Evolutionary conservation across 192 early-diverging fungal species (phyloP).

Genomic region (Backusella tarrabulga): DNA sequence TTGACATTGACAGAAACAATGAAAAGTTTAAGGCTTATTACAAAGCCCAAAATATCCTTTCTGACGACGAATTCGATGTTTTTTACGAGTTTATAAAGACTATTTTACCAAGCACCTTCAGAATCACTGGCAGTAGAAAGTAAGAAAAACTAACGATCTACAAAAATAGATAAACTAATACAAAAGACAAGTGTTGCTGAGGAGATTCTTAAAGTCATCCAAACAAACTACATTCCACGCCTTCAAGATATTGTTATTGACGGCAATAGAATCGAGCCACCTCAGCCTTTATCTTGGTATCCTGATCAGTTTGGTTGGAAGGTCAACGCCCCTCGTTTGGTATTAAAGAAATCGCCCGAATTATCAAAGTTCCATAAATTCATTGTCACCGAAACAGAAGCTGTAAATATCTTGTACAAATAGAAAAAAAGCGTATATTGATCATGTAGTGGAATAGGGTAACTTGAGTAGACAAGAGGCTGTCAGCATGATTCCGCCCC

Average conservation of each 20-base stretch:
- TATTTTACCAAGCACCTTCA: slow-evolving; percentile 86
- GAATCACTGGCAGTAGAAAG: slow-evolving; percentile 89
- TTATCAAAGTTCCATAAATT: slow-evolving; percentile 89
- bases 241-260: slow-evolving; percentile 61
- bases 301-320: slow-evolving; percentile 93
- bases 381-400: slow-evolving; percentile 96
- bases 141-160: slow-evolving; percentile 10
- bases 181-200: slow-evolving; percentile 49
- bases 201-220: slow-evolving; percentile 72
- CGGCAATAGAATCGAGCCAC: slow-evolving; percentile 72
- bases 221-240: slow-evolving; percentile 49
- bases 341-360: slow-evolving; percentile 74
- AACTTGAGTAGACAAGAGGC: slow-evolving; percentile 97
- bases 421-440: neutral
- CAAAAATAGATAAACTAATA: neutral
- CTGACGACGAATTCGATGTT: slow-evolving; percentile 80
- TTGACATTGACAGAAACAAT: slow-evolving; percentile 55
- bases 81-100: slow-evolving; percentile 72
- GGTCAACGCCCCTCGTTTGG: slow-evolving; percentile 70
- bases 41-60: slow-evolving; percentile 71
- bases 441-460: slow-evolving; percentile 46
- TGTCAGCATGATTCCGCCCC: slow-evolving; percentile 97
- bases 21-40: slow-evolving; percentile 68
- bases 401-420: slow-evolving; percentile 37
- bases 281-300: slow-evolving; percentile 83